phyloP scores from a whole-genome alignment of 192 early-diverging fungal genomes.

The Dissophora ornata region DNA sequence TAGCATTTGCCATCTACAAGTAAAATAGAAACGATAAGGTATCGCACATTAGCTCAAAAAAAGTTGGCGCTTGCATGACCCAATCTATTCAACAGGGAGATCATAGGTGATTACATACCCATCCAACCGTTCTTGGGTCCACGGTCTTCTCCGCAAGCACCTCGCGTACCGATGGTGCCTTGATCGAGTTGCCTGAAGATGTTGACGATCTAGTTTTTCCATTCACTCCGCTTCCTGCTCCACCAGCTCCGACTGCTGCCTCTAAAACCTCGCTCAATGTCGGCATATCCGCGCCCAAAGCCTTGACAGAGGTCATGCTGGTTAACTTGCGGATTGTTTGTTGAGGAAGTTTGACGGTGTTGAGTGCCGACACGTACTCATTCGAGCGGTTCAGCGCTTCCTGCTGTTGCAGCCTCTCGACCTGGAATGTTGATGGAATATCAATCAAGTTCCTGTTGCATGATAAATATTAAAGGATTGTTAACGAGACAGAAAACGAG shows the following conservation, averaged over 20 bases:
- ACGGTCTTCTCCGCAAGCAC: conserved; percentile 49
- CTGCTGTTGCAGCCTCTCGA: conserved; percentile 48
- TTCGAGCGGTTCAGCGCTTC: conserved; percentile 42
- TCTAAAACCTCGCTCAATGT: conserved; percentile 16
- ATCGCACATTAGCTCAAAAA: background rate
- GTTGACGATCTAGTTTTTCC: conserved; percentile 15
- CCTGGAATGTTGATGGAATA: conserved; percentile 47
- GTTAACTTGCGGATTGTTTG: conserved; percentile 41
- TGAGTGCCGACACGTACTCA: conserved; percentile 41
- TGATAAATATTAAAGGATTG: background rate
- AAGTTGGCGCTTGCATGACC: background rate
- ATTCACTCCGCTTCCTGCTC: background rate
- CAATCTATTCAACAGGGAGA: background rate
- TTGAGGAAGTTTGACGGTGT: conserved; percentile 46
- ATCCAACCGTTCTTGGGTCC: conserved; percentile 38
- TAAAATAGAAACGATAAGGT: too few species aligned
- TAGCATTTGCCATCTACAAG: conserved; percentile 43
- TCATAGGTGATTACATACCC: conserved; percentile 20
- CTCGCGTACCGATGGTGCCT: conserved; percentile 50
- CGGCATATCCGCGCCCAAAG: conserved; percentile 8
- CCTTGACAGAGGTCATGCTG: conserved; percentile 46
- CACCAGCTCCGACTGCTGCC: background rate
- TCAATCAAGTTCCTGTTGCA: conserved; percentile 41
- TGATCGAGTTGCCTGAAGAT: conserved; percentile 39
- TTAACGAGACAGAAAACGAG: too few species aligned